Evolutionary conservation across 352 stramenopile species (phyloP).

Genomic region (Phytopythium aichiense): DNA sequence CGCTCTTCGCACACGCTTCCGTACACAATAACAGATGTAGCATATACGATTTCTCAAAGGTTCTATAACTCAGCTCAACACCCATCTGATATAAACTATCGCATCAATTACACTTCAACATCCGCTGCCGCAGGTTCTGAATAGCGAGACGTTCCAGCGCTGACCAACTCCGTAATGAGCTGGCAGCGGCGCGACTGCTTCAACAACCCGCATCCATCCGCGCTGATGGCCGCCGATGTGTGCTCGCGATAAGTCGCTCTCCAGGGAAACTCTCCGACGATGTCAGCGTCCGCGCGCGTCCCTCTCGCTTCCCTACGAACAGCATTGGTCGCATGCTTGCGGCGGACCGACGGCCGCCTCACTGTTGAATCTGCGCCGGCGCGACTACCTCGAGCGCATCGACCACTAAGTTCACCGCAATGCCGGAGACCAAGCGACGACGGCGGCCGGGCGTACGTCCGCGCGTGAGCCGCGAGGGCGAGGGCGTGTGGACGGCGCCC

Average conservation of each 20-base stretch:
- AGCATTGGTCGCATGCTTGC: background rate
- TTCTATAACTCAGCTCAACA: too few species aligned
- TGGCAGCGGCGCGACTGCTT: background rate
- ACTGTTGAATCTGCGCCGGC: background rate
- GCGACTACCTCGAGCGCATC: background rate
- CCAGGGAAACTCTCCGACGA: too few species aligned
- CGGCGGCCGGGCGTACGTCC: background rate
- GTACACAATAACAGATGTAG: background rate
- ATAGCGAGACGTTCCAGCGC: background rate
- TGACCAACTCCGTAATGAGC: background rate
- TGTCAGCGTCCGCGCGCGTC: background rate
- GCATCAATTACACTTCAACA: background rate
- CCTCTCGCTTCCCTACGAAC: background rate
- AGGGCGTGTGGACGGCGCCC: conserved; percentile 4
- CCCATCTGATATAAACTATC: background rate
- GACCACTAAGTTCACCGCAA: too few species aligned
- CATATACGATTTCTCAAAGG: background rate
- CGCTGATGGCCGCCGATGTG: background rate
- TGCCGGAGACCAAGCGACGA: conserved; percentile 2
- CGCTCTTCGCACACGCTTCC: background rate
- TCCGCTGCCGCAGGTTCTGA: background rate
- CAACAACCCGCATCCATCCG: background rate
- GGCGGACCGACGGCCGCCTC: background rate
- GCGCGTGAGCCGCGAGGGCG: conserved; percentile 6
- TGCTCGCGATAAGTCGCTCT: background rate